Base-by-base conservation (phyloP, 495 filamentous ascomycete genomes). In the Rhizodiscina lignyota region DNA sequence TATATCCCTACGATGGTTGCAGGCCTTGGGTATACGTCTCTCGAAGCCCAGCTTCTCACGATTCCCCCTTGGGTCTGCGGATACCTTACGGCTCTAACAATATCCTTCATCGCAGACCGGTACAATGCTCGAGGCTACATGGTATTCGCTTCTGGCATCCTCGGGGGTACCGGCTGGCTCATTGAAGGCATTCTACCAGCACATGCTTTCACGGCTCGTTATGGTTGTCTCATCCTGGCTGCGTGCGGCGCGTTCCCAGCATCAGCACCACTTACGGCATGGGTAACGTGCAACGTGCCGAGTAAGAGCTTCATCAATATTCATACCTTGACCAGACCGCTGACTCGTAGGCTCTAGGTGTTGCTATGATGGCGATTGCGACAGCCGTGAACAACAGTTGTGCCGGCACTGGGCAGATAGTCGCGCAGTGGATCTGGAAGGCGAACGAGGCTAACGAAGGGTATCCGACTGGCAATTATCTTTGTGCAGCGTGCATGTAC, bases 41-140 rank as follows among this genome's bases (percentile, higher is more conserved):
- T 35, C 3, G 37, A 44, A 22, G 41, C 37, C 10, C 35, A 46
- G 30, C 39, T 37, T 11, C 16, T 37, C 21, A 37, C 44, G 17
- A 29, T 43, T 18, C 29, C 42, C n/a, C 44, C 44, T 2, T 48
- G 37, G 31, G 37, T 40, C 5, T 21, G 44, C n/a, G 44, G 36
- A 16, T 44, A 40, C 34, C 20, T 35, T 28, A 15, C 38, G 20
- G 36, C 31, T n/a, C 34, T 45, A 5, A 34, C 33, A 17, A 17
- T 45, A 13, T 36, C 40, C 2, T 41, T 28, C 21, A 27, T 18
- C 12, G 38, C 43, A 4, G 43, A 45, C 17, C 33, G 32, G 10
- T 20, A 18, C 34, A 45, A 45, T 21, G 34, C 39, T 5, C 44
- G 44, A 4, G 44, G 36, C 4, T 31, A 18, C 21, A 37, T 40